These are phyloP conservation scores for Suhomyces ambrosiae DNA, from an alignment of 1,139 yeast genomes.

Conservation along the genomic window DNA sequence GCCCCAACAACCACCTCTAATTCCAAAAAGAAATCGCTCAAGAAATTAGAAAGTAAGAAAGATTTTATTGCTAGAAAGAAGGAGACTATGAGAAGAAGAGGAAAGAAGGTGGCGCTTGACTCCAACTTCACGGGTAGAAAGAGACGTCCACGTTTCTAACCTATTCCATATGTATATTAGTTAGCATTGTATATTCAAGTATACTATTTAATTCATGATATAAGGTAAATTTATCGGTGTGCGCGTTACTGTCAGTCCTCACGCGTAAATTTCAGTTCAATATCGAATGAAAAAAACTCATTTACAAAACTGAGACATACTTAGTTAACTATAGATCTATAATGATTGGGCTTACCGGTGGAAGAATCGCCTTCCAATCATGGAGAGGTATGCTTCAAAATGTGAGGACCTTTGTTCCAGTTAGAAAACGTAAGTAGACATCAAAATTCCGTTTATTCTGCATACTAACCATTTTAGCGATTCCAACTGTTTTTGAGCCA, in stretches of 20 bases:
- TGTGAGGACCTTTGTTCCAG: slow-evolving; percentile 25
- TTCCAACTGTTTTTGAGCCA: slow-evolving; percentile 53
- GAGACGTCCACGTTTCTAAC: slow-evolving; percentile 79
- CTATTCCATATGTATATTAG: slow-evolving; percentile 5
- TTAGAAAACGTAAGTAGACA: slow-evolving; percentile 24
- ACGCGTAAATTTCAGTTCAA: slow-evolving; percentile 2
- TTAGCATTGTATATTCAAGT: slow-evolving; percentile 4
- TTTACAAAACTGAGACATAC: background rate
- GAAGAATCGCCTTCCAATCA: slow-evolving; percentile 17
- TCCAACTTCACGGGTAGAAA: slow-evolving; percentile 92
- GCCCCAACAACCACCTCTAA: slow-evolving; percentile 51
- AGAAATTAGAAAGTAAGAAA: slow-evolving; percentile 70
- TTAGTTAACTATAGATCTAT: background rate
- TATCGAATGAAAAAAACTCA: slow-evolving; percentile 5
- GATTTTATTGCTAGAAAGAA: slow-evolving; percentile 89
- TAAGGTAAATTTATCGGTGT: no score
- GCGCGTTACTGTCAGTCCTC: slow-evolving; percentile 1
- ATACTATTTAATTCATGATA: slow-evolving; percentile 3
- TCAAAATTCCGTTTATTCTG: background rate
- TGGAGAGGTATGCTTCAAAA: slow-evolving; percentile 15
- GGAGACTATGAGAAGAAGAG: slow-evolving; percentile 89
- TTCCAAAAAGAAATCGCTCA: slow-evolving; percentile 52
- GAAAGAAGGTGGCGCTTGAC: slow-evolving; percentile 84
- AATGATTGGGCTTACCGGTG: slow-evolving; percentile 22
- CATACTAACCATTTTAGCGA: slow-evolving; percentile 22